These are phyloP conservation scores for Chondrostereum purpureum DNA, from an alignment of 1,284 basidiomycete genomes.

Conservation along the genomic window DNA sequence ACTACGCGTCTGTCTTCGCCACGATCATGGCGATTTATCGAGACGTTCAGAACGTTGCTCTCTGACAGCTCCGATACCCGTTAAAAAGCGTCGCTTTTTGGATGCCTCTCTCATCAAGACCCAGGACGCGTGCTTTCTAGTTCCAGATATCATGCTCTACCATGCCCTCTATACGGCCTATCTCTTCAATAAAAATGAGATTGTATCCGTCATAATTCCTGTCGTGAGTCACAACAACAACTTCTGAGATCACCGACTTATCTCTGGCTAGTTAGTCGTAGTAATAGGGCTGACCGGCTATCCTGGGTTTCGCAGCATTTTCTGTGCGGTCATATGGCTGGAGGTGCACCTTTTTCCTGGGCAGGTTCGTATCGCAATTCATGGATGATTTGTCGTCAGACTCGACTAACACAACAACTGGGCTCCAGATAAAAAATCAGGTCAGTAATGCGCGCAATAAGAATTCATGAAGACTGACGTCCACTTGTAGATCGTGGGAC, in stretches of 20 bases:
- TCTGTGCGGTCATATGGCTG: slow-evolving; percentile 11
- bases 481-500: slow-evolving; percentile 11
- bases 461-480: background rate
- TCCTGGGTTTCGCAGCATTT: slow-evolving; percentile 7
- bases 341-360: slow-evolving; percentile 11
- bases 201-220: background rate
- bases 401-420: background rate
- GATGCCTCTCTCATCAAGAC: no score
- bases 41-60: no score
- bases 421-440: slow-evolving; percentile 19
- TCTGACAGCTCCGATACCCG: no score
- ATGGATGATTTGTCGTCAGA: no score
- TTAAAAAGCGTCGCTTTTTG: no score
- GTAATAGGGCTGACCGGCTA: slow-evolving; percentile 8
- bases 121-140: no score
- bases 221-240: background rate
- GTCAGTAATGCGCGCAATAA: slow-evolving; percentile 4
- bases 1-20: no score
- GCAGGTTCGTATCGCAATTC: slow-evolving; percentile 5
- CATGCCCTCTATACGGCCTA: no score
- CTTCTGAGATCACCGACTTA: background rate
- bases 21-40: no score
- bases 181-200: background rate
- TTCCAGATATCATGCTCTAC: no score
- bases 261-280: slow-evolving; percentile 4